These are phyloP conservation scores for Murraya koenigii DNA, from an alignment of 345 rosid genomes.

Conservation along the genomic window DNA sequence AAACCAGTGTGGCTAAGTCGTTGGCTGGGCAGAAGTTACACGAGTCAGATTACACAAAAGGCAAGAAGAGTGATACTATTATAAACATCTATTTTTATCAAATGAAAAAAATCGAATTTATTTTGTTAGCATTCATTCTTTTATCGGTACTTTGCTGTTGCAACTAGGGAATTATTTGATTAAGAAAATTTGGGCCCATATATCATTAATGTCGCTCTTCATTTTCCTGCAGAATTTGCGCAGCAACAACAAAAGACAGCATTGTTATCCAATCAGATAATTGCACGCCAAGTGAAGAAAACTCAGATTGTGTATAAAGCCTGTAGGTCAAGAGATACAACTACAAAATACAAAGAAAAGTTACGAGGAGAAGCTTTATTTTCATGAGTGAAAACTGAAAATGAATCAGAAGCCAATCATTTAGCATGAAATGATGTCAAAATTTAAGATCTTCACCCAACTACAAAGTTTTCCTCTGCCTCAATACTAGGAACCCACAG, in stretches of 20 bases:
- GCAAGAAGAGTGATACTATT: no score
- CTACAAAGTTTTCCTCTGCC: not conserved
- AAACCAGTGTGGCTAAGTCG: no score
- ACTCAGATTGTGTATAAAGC: not conserved
- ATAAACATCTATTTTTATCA: no score
- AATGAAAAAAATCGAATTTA: no score
- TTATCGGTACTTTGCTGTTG: no score
- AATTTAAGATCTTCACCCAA: not conserved
- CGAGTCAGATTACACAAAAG: no score
- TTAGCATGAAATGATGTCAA: not conserved
- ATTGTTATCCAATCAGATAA: not conserved
- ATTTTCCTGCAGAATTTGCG: no score
- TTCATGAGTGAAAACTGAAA: not conserved
- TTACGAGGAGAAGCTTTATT: not conserved
- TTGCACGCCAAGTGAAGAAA: not conserved
- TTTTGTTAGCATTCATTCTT: no score
- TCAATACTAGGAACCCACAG: not conserved
- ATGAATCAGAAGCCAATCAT: not conserved
- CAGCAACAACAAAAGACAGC: not conserved
- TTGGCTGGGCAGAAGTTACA: rapidly evolving
- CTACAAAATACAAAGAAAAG: not conserved
- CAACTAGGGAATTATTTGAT: no score
- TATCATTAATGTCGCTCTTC: no score
- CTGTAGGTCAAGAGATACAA: not conserved
- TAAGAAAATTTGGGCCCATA: no score